Conservation (phyloP, 148 eudicot genomes). For the Silene conica region DNA sequence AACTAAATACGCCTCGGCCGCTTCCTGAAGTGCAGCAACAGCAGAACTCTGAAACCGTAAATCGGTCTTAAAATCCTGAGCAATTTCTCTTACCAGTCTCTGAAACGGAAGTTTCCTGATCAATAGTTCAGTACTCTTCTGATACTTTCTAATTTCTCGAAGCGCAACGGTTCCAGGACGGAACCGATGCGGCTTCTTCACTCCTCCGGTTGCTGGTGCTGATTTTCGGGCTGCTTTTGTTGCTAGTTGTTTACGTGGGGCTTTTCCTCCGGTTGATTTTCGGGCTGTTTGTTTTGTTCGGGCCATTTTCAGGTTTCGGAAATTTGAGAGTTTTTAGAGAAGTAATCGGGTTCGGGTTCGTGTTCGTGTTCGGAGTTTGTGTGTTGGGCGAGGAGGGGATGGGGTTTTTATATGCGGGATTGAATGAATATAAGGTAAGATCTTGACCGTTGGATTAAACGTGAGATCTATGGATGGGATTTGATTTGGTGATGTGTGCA, state of each 20-base stretch:
- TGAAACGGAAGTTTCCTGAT: constrained; percentile 33
- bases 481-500: neutral
- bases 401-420: neutral
- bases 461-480: neutral
- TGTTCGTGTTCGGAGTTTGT: neutral
- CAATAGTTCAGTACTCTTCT: constrained; percentile 31
- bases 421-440: neutral
- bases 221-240: constrained; percentile 31
- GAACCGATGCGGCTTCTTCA: constrained; percentile 33
- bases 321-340: neutral
- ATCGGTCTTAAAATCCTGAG: constrained; percentile 35
- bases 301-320: constrained; percentile 16
- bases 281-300: constrained; percentile 32
- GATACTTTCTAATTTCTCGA: constrained; percentile 32
- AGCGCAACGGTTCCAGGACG: constrained; percentile 30
- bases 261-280: constrained; percentile 34
- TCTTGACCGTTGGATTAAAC: neutral
- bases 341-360: neutral
- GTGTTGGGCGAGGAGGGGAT: neutral
- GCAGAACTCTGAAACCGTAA: constrained; percentile 32
- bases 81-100: constrained; percentile 30
- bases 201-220: constrained; percentile 34
- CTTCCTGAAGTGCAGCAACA: constrained; percentile 29
- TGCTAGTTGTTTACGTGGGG: constrained; percentile 29
- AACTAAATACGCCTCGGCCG: constrained; percentile 24